Conservation (phyloP, 2,329 filamentous ascomycete genomes). For the Laburnicola sp. region DNA sequence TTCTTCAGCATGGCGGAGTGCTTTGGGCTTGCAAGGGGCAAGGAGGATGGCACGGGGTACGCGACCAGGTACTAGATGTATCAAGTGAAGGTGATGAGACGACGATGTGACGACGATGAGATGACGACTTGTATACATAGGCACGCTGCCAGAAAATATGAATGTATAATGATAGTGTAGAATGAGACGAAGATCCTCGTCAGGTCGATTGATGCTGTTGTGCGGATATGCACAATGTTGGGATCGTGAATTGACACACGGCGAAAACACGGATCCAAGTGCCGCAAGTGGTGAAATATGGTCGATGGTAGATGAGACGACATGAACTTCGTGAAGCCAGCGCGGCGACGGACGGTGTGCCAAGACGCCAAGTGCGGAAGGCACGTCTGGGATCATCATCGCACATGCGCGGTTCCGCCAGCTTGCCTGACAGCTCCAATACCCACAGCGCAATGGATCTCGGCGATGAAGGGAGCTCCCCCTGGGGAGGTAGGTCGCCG, state of each 20-base stretch:
- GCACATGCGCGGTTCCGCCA: conserved; percentile 11
- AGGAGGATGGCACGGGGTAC: neutral
- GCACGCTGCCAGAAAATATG: neutral
- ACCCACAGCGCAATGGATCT: conserved; percentile 44
- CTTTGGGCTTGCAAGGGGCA: conserved; percentile 53
- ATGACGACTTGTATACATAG: neutral
- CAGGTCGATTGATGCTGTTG: too few species aligned
- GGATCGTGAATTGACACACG: too few species aligned
- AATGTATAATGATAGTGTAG: conserved; percentile 1
- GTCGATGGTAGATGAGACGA: too few species aligned
- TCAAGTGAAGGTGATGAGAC: too few species aligned
- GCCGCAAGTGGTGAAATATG: too few species aligned
- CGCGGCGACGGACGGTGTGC: neutral
- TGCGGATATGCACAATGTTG: too few species aligned
- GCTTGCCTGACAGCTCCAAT: conserved; percentile 11
- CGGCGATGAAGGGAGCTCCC: conserved; percentile 48
- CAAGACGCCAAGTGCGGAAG: conserved; percentile 12
- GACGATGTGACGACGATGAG: neutral
- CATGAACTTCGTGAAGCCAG: too few species aligned
- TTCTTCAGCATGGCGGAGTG: conserved; percentile 75
- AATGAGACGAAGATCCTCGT: too few species aligned
- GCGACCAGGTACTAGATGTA: neutral
- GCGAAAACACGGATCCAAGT: too few species aligned
- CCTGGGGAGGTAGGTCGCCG: conserved; percentile 45
- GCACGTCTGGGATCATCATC: neutral